Conservation (phyloP, 495 filamentous ascomycete species). For the Xylaria scruposa region DNA sequence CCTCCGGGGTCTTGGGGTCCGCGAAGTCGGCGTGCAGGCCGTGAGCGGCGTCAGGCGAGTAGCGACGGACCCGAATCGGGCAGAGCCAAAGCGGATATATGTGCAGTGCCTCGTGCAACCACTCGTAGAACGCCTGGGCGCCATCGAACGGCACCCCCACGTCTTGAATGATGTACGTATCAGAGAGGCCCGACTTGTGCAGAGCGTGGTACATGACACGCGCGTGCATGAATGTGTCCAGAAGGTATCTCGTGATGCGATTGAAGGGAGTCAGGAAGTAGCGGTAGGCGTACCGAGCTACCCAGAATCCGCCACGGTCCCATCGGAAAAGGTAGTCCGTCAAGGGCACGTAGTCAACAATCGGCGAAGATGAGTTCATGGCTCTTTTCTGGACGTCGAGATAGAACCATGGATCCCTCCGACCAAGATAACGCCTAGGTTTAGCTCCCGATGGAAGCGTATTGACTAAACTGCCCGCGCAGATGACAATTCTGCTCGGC, state of each 20-base stretch:
- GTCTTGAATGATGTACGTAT: conserved; percentile 58
- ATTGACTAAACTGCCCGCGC: conserved; percentile 57
- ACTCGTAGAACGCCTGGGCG: conserved; percentile 51
- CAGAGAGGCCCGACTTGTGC: conserved; percentile 55
- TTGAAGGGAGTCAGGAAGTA: conserved; percentile 64
- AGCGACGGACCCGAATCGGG: conserved; percentile 51
- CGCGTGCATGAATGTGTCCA: conserved; percentile 65
- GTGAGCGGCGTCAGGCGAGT: conserved; percentile 42
- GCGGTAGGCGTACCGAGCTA: conserved; percentile 55
- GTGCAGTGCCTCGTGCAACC: conserved; percentile 46
- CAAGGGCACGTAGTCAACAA: conserved; percentile 50
- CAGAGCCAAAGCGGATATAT: conserved; percentile 65
- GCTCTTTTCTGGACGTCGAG: conserved; percentile 48
- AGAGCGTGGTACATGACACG: conserved; percentile 63
- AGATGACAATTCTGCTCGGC: conserved; percentile 53
- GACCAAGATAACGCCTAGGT: conserved; percentile 48
- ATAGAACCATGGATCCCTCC: conserved; percentile 61
- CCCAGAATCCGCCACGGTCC: conserved; percentile 68
- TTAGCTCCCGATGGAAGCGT: conserved; percentile 37
- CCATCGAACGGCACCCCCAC: conserved; percentile 54
- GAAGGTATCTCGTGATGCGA: conserved; percentile 52
- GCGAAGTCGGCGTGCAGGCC: conserved; percentile 49
- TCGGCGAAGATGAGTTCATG: conserved; percentile 15
- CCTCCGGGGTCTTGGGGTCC: conserved; percentile 32
- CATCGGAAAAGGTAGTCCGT: conserved; percentile 67